phyloP scores from a whole-genome alignment of 1,284 basidiomycete species.

The Sutorius eximius region DNA sequence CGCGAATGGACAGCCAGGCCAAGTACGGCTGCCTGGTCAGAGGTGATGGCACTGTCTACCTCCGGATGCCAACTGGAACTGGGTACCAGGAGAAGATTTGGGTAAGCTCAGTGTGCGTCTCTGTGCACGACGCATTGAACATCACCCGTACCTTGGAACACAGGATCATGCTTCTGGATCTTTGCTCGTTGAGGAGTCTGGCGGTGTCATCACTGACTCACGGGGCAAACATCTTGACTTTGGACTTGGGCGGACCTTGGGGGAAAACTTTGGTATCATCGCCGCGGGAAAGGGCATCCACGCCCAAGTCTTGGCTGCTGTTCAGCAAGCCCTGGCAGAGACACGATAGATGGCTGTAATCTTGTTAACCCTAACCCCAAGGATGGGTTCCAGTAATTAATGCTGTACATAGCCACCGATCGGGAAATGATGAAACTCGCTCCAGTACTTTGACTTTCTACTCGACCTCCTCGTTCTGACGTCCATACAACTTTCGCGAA shows the following conservation, averaged over 20 bases:
- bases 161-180: constrained; percentile 91
- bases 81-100: constrained; percentile 91
- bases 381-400: not conserved
- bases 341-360: constrained; percentile 23
- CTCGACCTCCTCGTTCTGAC: not conserved
- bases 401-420: not conserved
- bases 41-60: constrained; percentile 88
- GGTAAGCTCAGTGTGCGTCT: constrained; percentile 42
- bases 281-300: constrained; percentile 74
- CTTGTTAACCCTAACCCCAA: not conserved
- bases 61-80: constrained; percentile 86
- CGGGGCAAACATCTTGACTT: constrained; percentile 83
- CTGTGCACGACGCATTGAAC: not conserved
- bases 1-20: constrained; percentile 97
- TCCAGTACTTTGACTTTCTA: not conserved
- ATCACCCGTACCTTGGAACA: not conserved
- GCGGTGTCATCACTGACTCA: constrained; percentile 84
- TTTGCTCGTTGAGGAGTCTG: constrained; percentile 86
- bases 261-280: constrained; percentile 86
- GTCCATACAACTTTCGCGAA: not conserved
- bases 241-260: constrained; percentile 82
- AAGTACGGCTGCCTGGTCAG: constrained; percentile 91
- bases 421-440: not conserved
- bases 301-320: constrained; percentile 68
- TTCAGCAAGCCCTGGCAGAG: constrained; percentile 61